Evolutionary conservation across 768 basidiomycete genomes (phyloP), one percentile per base, ranked within the genome.

Genomic region (Flagelloscypha sp.): DNA sequence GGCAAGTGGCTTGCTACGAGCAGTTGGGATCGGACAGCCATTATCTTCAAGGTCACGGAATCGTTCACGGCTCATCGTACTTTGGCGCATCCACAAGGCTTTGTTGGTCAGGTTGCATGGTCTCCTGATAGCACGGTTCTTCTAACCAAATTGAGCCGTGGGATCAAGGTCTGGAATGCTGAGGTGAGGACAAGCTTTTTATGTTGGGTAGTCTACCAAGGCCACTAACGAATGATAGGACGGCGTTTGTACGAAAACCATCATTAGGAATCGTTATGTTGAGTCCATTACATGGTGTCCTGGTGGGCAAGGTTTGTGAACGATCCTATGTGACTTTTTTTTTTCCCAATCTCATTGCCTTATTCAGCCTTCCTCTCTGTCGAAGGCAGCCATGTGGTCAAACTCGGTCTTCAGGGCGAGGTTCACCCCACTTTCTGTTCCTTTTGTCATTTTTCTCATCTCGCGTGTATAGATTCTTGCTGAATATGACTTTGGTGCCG

Each of bases 61-160:
- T 68, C 72, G 8, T 72, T 77, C 41, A 55, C 60, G n/a, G 59
- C 66, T 3, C 79, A 82, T 47, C 71, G 78, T 27, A 67, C 73
- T 11, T 65, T 85, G 13, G 76, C 75, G 0, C 81, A 84, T 48
- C 62, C 76, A 4, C 68, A 73, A 42, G 79, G 78, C n/a, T 83
- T 84, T 53, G 75, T 83, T 21, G 72, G 76, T 22, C 82, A 84
- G 55, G 82, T 84, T 21, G 81, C 79, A 20, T 86, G 83, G 80
- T 80, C 80, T 11, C 80, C 81, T 0, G 68, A 63, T 22, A 80
- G 83, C 11, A 65, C 66, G 33, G 53, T 65, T 31, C 59, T 86
- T 6, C 54, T 86, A 8, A 83, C 81, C 2, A 83, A 80, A 56
- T 63, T 80, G 31, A 62, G 58, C 27, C 66, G 74, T 37, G 75